Evolutionary conservation across 768 basidiomycete genomes (phyloP).

Genomic region (Pleurotus eryngii): DNA sequence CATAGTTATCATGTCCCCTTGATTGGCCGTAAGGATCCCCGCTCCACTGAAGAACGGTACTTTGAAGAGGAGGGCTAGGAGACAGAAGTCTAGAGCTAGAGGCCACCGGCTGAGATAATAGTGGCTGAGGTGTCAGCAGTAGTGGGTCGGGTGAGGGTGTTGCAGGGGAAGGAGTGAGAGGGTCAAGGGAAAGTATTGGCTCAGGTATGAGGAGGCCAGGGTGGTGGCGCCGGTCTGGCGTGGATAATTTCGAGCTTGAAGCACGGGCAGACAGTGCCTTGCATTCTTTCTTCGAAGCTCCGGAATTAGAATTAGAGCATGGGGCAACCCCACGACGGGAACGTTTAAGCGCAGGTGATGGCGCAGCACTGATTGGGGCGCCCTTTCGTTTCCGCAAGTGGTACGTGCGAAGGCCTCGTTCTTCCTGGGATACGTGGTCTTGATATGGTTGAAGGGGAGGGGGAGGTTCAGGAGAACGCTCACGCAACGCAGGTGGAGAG

Average conservation of each 20-base stretch:
- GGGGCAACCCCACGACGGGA: background rate
- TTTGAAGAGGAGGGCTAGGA: background rate
- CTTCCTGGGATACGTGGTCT: background rate
- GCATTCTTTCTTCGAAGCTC: background rate
- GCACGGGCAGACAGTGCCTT: background rate
- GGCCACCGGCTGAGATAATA: background rate
- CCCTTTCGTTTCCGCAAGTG: background rate
- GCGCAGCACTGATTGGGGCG: background rate
- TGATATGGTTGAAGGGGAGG: background rate
- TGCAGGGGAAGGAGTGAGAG: background rate
- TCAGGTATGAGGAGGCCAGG: background rate
- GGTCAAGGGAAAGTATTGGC: background rate
- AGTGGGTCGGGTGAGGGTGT: conserved; percentile 5
- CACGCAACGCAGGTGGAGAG: background rate
- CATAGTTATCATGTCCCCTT: conserved; percentile 1
- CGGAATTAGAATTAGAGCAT: background rate
- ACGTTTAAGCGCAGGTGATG: background rate
- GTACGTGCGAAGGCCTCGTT: background rate
- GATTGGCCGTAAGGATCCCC: conserved; percentile 1
- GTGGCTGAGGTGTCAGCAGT: background rate
- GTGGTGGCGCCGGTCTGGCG: background rate
- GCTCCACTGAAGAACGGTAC: background rate
- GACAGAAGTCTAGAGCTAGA: background rate
- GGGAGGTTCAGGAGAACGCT: background rate
- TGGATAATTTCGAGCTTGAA: background rate